Percentiles rank a stretch among this genome's conserved stretches.
Conservation (phyloP, 1,139 yeast species). For the Taphrina communis region DNA sequence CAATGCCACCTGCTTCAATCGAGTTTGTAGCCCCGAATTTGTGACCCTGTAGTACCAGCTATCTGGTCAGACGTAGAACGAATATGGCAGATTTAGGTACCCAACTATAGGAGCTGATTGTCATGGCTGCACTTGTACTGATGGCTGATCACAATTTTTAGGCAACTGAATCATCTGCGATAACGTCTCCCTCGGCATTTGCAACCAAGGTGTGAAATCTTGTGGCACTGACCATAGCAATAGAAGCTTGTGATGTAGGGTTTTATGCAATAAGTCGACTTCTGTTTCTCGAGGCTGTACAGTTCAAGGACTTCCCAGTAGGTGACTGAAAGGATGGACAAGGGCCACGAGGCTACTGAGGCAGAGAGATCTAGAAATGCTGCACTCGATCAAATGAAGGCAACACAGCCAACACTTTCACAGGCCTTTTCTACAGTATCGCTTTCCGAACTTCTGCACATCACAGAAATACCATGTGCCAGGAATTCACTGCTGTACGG, state of each 20-base stretch:
- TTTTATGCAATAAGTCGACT: no score
- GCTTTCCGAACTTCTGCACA: conserved; percentile 23
- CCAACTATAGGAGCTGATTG: no score
- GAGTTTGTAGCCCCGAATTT: no score
- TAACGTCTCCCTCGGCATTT: conserved; percentile 7
- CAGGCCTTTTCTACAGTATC: conserved; percentile 33
- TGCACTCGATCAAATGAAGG: conserved; percentile 29
- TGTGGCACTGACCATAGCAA: neutral
- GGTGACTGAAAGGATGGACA: conserved; percentile 16
- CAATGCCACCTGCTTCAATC: no score
- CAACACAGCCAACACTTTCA: conserved; percentile 21
- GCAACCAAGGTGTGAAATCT: neutral
- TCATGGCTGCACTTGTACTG: neutral
- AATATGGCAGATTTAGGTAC: no score
- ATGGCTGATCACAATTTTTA: neutral
- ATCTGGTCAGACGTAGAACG: no score
- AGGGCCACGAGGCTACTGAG: conserved; percentile 37
- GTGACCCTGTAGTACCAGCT: no score
- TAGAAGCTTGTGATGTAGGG: no score
- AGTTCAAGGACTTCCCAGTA: no score
- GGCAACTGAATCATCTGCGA: neutral
- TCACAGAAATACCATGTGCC: conserved; percentile 39
- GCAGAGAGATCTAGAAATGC: conserved; percentile 32
- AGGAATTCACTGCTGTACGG: conserved; percentile 33
- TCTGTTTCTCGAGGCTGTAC: no score